Evolutionary conservation across 164 flowering plant species (phyloP).

Genomic region (Sextonia rubra): DNA sequence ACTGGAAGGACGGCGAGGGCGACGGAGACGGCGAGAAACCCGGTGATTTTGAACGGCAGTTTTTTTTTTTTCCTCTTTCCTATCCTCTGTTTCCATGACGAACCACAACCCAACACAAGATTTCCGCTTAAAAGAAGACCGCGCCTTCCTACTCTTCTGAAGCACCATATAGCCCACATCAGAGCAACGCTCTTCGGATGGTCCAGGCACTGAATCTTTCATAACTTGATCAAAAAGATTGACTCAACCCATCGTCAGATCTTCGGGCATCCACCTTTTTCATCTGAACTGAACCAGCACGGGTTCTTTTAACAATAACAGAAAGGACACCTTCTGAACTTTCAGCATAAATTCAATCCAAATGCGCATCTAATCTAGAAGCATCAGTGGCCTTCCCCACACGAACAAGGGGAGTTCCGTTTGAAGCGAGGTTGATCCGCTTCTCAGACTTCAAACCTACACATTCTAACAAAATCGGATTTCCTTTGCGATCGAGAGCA

Average conservation of each 20-base stretch:
- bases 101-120: too few relatives aligned
- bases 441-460: background rate
- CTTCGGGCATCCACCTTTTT: too few relatives aligned
- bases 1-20: too few relatives aligned
- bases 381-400: background rate
- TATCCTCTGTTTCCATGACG: too few relatives aligned
- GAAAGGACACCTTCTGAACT: background rate
- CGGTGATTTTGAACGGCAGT: too few relatives aligned
- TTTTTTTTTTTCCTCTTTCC: too few relatives aligned
- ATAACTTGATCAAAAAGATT: too few relatives aligned
- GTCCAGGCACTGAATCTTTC: too few relatives aligned
- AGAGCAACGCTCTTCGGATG: too few relatives aligned
- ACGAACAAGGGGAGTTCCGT: background rate
- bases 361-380: background rate
- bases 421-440: background rate
- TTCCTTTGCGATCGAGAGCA: background rate
- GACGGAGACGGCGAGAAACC: too few relatives aligned
- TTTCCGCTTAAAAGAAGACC: too few relatives aligned
- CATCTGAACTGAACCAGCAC: constrained; percentile 7
- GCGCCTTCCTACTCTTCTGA: background rate
- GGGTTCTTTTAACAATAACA: background rate
- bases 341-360: background rate
- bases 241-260: too few relatives aligned
- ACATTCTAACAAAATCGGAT: background rate
- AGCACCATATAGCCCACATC: constrained; percentile 4